A percentile compares a stretch with the other conserved stretches of the same genome.
Evolutionary conservation across 352 stramenopile genomes (phyloP).

Genomic region (Phytophthora cactorum): DNA sequence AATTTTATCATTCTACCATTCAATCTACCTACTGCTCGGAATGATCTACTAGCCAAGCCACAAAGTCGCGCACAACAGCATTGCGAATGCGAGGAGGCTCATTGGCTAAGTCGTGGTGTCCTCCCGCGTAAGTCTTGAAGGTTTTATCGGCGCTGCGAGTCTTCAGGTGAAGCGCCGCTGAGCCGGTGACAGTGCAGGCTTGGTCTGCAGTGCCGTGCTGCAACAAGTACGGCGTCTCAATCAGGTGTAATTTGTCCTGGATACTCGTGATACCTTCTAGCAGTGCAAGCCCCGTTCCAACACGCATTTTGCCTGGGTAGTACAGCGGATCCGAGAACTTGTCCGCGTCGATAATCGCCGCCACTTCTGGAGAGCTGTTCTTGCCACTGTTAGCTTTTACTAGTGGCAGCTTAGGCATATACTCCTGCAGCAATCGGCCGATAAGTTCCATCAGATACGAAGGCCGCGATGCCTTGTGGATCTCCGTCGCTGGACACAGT

Average conservation of each 20-base stretch:
- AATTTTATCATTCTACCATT: constrained; percentile 6
- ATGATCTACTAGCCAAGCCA: constrained; percentile 69
- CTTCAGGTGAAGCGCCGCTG: constrained; percentile 57
- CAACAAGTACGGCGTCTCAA: constrained; percentile 79
- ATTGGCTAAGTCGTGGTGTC: constrained; percentile 74
- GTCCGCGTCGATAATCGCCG: constrained; percentile 54
- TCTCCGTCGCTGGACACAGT: constrained; percentile 71
- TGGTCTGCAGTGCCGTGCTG: constrained; percentile 75
- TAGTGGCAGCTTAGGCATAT: constrained; percentile 73
- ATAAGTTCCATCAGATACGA: constrained; percentile 51
- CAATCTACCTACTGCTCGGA: constrained; percentile 17
- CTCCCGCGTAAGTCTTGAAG: constrained; percentile 66
- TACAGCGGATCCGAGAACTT: constrained; percentile 73
- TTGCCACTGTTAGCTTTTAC: constrained; percentile 61
- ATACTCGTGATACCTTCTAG: constrained; percentile 65
- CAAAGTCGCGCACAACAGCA: constrained; percentile 71
- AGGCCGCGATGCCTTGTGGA: constrained; percentile 61
- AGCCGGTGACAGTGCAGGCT: constrained; percentile 75
- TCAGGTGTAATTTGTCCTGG: constrained; percentile 59
- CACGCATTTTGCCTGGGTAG: constrained; percentile 73
- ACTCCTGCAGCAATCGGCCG: constrained; percentile 56
- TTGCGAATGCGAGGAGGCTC: constrained; percentile 71
- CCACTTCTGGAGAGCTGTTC: constrained; percentile 70
- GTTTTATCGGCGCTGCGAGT: constrained; percentile 71
- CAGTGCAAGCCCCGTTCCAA: constrained; percentile 77